phyloP scores from a whole-genome alignment of 208 protist genomes.

The Willaertia magna region DNA sequence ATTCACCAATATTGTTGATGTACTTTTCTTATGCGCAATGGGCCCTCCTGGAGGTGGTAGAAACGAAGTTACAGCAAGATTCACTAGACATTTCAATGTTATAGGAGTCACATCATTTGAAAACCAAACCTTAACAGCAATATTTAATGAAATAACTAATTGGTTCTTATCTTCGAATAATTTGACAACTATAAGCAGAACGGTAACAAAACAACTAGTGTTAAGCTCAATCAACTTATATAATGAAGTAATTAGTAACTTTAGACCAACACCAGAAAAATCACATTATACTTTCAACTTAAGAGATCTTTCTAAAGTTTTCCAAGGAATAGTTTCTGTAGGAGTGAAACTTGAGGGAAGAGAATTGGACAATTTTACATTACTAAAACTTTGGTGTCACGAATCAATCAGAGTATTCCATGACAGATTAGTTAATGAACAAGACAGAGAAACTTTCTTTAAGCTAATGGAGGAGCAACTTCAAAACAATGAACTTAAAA shows the following conservation, averaged over 20 bases:
- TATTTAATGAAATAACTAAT: conserved; percentile 72
- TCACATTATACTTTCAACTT: conserved; percentile 96
- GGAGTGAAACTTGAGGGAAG: conserved; percentile 42
- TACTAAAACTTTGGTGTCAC: conserved; percentile 78
- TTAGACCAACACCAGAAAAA: conserved; percentile 90
- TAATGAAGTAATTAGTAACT: conserved; percentile 62
- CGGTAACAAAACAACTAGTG: conserved; percentile 50
- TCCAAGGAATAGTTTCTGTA: conserved; percentile 69
- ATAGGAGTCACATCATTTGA: conserved; percentile 72
- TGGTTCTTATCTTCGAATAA: conserved; percentile 66
- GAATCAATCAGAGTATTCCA: conserved; percentile 83
- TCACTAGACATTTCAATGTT: conserved; percentile 83
- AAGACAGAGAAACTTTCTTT: conserved; percentile 70
- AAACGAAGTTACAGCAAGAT: conserved; percentile 78
- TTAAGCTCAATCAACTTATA: conserved; percentile 75
- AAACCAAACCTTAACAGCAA: conserved; percentile 65
- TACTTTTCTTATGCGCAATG: conserved; percentile 79
- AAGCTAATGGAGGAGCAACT: background rate
- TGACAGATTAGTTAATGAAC: conserved; percentile 77
- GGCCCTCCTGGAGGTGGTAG: conserved; percentile 82
- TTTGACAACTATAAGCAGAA: conserved; percentile 44
- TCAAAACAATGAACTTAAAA: background rate
- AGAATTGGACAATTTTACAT: conserved; percentile 38
- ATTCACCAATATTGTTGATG: conserved; percentile 66
- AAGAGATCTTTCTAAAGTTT: conserved; percentile 79